These are phyloP conservation scores for Xerocomus minutiporus DNA, from an alignment of 1,284 basidiomycete genomes.

Conservation along the genomic window DNA sequence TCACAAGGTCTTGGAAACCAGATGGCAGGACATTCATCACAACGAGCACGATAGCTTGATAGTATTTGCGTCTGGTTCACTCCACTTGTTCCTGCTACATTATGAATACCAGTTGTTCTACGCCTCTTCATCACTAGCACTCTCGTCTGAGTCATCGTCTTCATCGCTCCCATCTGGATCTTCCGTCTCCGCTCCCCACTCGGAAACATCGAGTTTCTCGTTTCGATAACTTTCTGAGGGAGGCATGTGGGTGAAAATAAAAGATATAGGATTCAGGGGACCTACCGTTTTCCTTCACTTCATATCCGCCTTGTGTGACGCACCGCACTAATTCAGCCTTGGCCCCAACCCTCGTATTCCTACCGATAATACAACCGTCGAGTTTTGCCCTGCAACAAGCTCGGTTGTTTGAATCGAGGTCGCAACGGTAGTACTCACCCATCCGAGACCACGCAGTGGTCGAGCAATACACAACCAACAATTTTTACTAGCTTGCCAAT, in stretches of 20 bases:
- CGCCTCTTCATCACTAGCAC: slow-evolving; percentile 6
- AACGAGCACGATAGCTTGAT: slow-evolving; percentile 18
- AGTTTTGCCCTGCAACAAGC: slow-evolving; percentile 67
- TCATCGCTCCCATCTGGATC: slow-evolving; percentile 31
- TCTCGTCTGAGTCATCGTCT: slow-evolving; percentile 13
- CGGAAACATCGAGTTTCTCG: slow-evolving; percentile 61
- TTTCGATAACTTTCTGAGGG: slow-evolving; percentile 51
- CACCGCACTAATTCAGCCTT: slow-evolving; percentile 79
- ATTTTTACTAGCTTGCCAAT: slow-evolving; percentile 88
- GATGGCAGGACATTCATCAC: slow-evolving; percentile 45
- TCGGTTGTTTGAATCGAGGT: background rate
- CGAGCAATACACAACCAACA: slow-evolving; percentile 82
- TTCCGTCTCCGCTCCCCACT: slow-evolving; percentile 49
- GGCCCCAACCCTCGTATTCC: slow-evolving; percentile 74
- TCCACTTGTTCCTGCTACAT: slow-evolving; percentile 2
- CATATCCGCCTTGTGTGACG: slow-evolving; percentile 85
- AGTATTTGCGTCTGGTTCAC: background rate
- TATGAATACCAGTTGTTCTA: slow-evolving; percentile 3
- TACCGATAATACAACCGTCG: slow-evolving; percentile 85
- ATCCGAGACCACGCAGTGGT: slow-evolving; percentile 85
- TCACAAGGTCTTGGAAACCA: slow-evolving; percentile 76
- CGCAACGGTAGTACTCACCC: slow-evolving; percentile 50
- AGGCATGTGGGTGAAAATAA: background rate
- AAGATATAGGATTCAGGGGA: background rate
- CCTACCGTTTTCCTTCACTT: slow-evolving; percentile 70